Evolutionary conservation across 768 basidiomycete genomes (phyloP).

Genomic region (Leccinellum rugosiceps): DNA sequence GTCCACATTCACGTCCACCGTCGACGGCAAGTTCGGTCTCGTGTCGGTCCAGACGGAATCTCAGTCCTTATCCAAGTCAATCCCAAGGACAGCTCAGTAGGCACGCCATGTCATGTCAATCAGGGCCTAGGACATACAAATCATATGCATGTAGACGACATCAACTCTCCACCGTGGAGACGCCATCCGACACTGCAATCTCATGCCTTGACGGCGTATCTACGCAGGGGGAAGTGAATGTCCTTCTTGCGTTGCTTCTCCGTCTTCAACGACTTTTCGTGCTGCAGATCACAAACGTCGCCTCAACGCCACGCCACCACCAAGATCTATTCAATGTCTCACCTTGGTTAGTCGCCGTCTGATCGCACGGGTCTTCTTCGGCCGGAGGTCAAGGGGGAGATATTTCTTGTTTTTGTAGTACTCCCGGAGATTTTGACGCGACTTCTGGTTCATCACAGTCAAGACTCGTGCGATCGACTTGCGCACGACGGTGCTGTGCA

Average conservation of each 20-base stretch:
- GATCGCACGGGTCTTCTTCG: constrained; percentile 98
- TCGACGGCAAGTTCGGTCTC: background rate
- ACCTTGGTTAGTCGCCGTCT: constrained; percentile 91
- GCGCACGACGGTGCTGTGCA: constrained; percentile 84
- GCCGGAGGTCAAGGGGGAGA: constrained; percentile 93
- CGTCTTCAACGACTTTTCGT: constrained; percentile 83
- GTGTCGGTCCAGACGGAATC: background rate
- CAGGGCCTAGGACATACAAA: constrained; percentile 40
- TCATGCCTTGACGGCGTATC: constrained; percentile 95
- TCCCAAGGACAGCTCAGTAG: constrained; percentile 11
- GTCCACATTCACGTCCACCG: background rate
- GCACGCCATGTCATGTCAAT: constrained; percentile 33
- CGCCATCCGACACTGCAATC: constrained; percentile 21
- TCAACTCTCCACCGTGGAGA: constrained; percentile 18
- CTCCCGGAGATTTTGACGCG: constrained; percentile 93
- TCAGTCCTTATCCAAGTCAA: constrained; percentile 1
- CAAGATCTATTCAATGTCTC: constrained; percentile 22
- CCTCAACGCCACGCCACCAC: background rate
- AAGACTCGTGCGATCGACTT: constrained; percentile 98
- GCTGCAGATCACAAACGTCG: constrained; percentile 40
- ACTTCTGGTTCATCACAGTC: constrained; percentile 98
- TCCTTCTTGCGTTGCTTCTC: constrained; percentile 94
- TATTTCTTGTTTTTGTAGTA: constrained; percentile 98
- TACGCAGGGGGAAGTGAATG: constrained; percentile 87
- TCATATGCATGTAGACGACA: constrained; percentile 30